These are phyloP conservation scores for Hydrangea macrophylla DNA, from an alignment of 148 eudicot species.

Conservation along the genomic window DNA sequence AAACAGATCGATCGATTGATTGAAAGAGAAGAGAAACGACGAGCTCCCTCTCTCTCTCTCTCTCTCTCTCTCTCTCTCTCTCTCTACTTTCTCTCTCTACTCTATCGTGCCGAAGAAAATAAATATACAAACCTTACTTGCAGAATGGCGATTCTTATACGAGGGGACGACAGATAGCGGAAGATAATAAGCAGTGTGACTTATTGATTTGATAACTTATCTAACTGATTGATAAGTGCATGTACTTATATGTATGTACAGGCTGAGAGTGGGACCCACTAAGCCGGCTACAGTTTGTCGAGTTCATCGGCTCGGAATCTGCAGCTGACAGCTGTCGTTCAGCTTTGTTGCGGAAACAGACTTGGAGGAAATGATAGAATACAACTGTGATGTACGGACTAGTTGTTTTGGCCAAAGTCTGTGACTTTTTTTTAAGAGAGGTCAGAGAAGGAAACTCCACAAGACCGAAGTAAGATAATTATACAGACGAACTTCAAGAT, in stretches of 20 bases:
- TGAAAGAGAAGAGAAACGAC: conserved; percentile 6
- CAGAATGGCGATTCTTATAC: conserved; percentile 34
- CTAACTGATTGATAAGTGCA: conserved; percentile 11
- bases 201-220: conserved; percentile 2
- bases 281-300: conserved; percentile 21
- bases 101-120: conserved; percentile 24
- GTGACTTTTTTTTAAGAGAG: no score
- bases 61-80: not conserved
- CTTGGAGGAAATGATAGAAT: not conserved
- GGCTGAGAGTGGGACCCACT: conserved; percentile 21
- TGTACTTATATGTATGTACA: not conserved
- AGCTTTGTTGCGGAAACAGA: not conserved
- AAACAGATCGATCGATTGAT: conserved; percentile 11
- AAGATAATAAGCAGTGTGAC: not conserved
- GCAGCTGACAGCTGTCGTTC: conserved; percentile 24
- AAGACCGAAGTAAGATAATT: no score
- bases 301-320: conserved; percentile 54
- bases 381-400: not conserved
- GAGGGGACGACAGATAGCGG: conserved; percentile 29
- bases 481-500: no score
- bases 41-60: conserved; percentile 9
- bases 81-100: conserved; percentile 19
- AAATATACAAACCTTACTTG: conserved; percentile 22
- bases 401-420: no score
- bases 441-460: no score